Conservation (phyloP, 1,139 yeast species). For the Zygoascus hellenicus region DNA sequence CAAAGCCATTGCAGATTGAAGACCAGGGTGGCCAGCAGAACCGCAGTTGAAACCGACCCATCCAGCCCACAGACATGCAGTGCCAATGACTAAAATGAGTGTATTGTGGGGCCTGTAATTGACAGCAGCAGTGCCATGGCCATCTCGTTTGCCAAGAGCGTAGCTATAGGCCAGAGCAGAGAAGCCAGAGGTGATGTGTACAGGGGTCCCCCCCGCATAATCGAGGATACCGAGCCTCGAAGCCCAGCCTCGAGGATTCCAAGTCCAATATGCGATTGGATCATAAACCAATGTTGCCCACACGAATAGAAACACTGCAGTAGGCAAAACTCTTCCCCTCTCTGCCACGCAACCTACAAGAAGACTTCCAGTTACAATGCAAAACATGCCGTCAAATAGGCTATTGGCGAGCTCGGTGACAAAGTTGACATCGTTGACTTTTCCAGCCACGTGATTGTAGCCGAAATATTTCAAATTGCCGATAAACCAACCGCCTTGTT, state of each 20-base stretch:
- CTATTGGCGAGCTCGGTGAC: slow-evolving; percentile 37
- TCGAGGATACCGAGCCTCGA: slow-evolving; percentile 47
- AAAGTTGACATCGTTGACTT: slow-evolving; percentile 41
- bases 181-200: slow-evolving; percentile 57
- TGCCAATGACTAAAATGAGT: slow-evolving; percentile 46
- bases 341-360: slow-evolving; percentile 57
- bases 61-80: slow-evolving; percentile 58
- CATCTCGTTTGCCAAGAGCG: slow-evolving; percentile 45
- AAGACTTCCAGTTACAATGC: slow-evolving; percentile 47
- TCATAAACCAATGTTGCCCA: slow-evolving; percentile 58
- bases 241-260: slow-evolving; percentile 59
- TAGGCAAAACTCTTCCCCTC: slow-evolving; percentile 51
- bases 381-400: slow-evolving; percentile 48
- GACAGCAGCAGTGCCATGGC: slow-evolving; percentile 21
- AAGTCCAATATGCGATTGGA: slow-evolving; percentile 61
- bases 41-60: slow-evolving; percentile 91
- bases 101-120: slow-evolving; percentile 32
- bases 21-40: slow-evolving; percentile 57
- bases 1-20: slow-evolving; percentile 40
- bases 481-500: slow-evolving; percentile 38
- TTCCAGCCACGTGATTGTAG: slow-evolving; percentile 30
- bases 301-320: slow-evolving; percentile 45
- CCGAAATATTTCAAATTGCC: slow-evolving; percentile 46
- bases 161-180: slow-evolving; percentile 56
- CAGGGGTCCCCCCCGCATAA: slow-evolving; percentile 61